Conservation (phyloP, 78 protist genomes). For the Protostelium mycophagum region DNA sequence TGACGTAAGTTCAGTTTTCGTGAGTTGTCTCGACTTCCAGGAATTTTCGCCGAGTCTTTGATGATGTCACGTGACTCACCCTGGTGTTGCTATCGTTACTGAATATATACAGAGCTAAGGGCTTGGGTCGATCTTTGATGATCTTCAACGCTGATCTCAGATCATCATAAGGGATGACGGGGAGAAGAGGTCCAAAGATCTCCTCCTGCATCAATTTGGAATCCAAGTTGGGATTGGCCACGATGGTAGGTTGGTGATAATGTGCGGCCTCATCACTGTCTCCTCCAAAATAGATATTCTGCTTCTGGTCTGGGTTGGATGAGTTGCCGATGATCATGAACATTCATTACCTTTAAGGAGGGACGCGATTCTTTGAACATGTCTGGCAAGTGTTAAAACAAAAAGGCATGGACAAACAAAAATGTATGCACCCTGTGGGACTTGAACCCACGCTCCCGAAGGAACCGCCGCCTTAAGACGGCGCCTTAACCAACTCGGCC, state of each 20-base stretch:
- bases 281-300: slow-evolving; percentile 65
- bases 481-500: slow-evolving; percentile 2
- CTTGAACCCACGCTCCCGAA: neutral
- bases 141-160: slow-evolving; percentile 44
- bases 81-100: slow-evolving; percentile 16
- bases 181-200: slow-evolving; percentile 90
- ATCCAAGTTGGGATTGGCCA: slow-evolving; percentile 47
- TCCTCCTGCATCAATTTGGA: slow-evolving; percentile 46
- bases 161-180: slow-evolving; percentile 37
- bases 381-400: neutral
- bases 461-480: slow-evolving; percentile 2
- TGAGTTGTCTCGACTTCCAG: neutral
- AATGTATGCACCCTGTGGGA: neutral
- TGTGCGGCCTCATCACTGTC: slow-evolving; percentile 30
- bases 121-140: slow-evolving; percentile 42
- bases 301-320: no score
- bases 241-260: slow-evolving; percentile 73
- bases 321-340: neutral
- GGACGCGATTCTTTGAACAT: slow-evolving; percentile 10
- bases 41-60: no score
- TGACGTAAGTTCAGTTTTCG: slow-evolving; percentile 11
- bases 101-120: slow-evolving; percentile 86
- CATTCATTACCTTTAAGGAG: slow-evolving; percentile 12
- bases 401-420: neutral
- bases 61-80: no score